Conservation (phyloP, 2,329 filamentous ascomycete genomes). For the Aspergillus melleus region DNA sequence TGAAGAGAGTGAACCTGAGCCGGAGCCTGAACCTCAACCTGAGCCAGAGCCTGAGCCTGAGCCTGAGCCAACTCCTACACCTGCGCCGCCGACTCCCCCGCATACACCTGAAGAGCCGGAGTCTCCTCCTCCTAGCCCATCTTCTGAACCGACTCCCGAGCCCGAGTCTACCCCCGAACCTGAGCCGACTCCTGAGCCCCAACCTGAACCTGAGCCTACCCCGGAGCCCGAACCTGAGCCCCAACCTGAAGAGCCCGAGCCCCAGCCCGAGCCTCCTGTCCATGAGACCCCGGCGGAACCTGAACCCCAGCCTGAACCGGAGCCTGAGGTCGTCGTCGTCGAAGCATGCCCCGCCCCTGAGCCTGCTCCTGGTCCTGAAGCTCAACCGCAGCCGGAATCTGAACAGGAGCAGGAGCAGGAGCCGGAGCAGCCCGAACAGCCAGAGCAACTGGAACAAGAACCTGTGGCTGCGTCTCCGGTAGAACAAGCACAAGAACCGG, state of each 20-base stretch:
- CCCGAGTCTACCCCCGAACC: conserved; percentile 1
- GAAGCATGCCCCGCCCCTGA: conserved; percentile 3
- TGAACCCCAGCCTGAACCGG: not conserved
- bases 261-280: not conserved
- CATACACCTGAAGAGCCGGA: not conserved
- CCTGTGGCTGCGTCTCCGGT: too few species aligned
- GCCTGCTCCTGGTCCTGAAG: conserved; percentile 7
- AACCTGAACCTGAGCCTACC: not conserved
- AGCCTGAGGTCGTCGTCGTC: conserved; percentile 1
- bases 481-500: too few species aligned
- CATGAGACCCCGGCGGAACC: not conserved
- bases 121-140: not conserved
- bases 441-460: too few species aligned
- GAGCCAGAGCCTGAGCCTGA: conserved; percentile 11
- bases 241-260: not conserved
- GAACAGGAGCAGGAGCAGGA: not conserved
- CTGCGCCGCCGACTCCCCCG: not conserved
- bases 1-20: conserved; percentile 15
- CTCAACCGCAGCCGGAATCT: conserved; percentile 9
- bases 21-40: not conserved
- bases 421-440: too few species aligned
- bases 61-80: conserved; percentile 9
- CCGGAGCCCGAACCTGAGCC: not conserved
- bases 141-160: not conserved
- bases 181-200: not conserved